phyloP scores from a whole-genome alignment of 768 basidiomycete genomes.

The Trametes cingulata region DNA sequence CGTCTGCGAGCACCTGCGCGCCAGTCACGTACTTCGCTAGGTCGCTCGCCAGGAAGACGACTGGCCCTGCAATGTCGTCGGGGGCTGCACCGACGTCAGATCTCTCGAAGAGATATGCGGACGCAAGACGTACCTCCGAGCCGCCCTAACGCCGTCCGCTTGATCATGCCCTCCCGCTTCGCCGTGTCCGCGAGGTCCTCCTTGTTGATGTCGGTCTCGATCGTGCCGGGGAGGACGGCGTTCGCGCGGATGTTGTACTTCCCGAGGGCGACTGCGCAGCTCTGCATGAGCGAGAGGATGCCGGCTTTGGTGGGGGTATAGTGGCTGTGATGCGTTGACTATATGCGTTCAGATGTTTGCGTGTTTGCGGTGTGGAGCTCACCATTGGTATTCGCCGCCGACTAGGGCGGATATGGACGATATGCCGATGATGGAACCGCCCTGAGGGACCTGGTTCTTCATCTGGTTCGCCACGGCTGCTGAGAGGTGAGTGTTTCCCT shows the following conservation, averaged over 20 bases:
- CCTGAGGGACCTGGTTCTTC: conserved; percentile 65
- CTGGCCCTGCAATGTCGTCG: conserved; percentile 73
- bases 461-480: conserved; percentile 73
- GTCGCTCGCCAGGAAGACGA: conserved; percentile 72
- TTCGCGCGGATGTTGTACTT: conserved; percentile 75
- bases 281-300: conserved; percentile 77
- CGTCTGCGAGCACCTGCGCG: conserved; percentile 66
- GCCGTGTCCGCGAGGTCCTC: conserved; percentile 62
- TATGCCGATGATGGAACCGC: conserved; percentile 74
- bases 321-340: conserved; percentile 44
- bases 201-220: conserved; percentile 76
- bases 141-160: conserved; percentile 64
- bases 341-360: no score
- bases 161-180: conserved; percentile 64
- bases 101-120: background rate
- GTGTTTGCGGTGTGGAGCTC: no score
- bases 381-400: conserved; percentile 73
- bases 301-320: conserved; percentile 84
- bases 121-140: conserved; percentile 53
- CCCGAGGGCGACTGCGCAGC: conserved; percentile 75
- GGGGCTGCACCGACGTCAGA: conserved; percentile 41
- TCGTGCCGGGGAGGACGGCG: conserved; percentile 73
- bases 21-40: conserved; percentile 72
- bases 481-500: background rate
- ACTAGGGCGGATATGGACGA: conserved; percentile 81